Conservation (phyloP, 345 rosid species). For the Citrus hindsii region DNA sequence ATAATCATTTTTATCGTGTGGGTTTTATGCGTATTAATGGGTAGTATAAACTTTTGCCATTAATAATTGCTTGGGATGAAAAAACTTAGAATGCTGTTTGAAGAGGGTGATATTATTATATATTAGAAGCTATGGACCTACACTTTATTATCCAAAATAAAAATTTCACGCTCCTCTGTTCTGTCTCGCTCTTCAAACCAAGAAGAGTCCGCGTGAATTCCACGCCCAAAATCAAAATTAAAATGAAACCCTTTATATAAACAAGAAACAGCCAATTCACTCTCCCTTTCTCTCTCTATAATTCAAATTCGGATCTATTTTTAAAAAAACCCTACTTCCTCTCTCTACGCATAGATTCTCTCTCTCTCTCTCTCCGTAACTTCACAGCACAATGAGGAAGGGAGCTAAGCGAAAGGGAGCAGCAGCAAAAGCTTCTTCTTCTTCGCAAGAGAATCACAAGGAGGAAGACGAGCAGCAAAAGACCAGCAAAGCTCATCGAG, state of each 20-base stretch:
- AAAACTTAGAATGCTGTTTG: no score
- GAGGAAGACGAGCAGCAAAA: not conserved
- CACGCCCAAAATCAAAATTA: slow-evolving; percentile 7
- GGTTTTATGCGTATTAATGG: no score
- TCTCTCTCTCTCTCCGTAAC: not conserved
- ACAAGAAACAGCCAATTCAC: not conserved
- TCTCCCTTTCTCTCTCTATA: slow-evolving; percentile 9
- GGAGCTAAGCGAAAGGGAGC: slow-evolving; percentile 41
- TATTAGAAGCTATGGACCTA: no score
- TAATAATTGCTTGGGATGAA: no score
- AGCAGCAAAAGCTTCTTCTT: slow-evolving; percentile 25
- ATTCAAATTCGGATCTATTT: slow-evolving; percentile 28
- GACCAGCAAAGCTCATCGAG: slow-evolving; percentile 32
- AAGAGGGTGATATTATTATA: no score
- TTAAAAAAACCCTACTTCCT: slow-evolving; percentile 2
- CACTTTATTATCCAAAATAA: no score
- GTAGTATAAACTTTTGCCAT: no score
- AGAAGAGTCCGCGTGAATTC: slow-evolving; percentile 7
- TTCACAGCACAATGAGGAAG: slow-evolving; percentile 34
- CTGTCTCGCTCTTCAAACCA: not conserved
- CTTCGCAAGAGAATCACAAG: slow-evolving; percentile 14
- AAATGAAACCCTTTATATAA: not conserved
- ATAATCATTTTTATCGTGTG: no score
- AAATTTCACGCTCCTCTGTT: not conserved
- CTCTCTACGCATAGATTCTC: slow-evolving; percentile 5